Evolutionary conservation across 352 stramenopile species (phyloP).

Genomic region (Pythium periplocum): DNA sequence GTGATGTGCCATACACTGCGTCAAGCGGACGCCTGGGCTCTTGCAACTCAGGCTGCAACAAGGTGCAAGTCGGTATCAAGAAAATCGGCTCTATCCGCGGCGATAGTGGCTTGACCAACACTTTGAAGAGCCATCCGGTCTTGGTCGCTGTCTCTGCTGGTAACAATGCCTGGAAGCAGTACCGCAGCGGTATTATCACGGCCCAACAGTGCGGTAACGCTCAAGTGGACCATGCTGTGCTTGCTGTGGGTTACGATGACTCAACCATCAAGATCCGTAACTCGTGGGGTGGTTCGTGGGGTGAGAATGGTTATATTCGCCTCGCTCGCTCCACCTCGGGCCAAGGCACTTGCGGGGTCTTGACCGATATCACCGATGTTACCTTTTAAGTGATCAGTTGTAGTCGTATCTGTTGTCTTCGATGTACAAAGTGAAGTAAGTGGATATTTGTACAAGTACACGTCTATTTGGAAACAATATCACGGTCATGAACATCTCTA

Average conservation of each 20-base stretch:
- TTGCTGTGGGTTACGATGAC: slow-evolving; percentile 92
- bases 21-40: slow-evolving; percentile 2
- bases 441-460: no score
- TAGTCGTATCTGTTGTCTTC: no score
- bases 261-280: slow-evolving; percentile 93
- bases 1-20: slow-evolving; percentile 74
- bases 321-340: slow-evolving; percentile 35
- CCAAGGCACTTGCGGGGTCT: slow-evolving; percentile 8
- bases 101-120: slow-evolving; percentile 73
- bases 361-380: not conserved
- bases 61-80: slow-evolving; percentile 6
- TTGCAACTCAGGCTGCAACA: slow-evolving; percentile 10
- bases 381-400: not conserved
- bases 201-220: slow-evolving; percentile 50
- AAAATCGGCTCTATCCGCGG: slow-evolving; percentile 3
- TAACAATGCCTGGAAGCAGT: slow-evolving; percentile 96
- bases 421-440: no score
- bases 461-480: no score
- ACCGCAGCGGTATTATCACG: slow-evolving; percentile 88
- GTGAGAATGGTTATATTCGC: slow-evolving; percentile 88
- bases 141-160: slow-evolving; percentile 93
- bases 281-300: slow-evolving; percentile 92
- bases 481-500: no score
- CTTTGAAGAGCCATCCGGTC: slow-evolving; percentile 92
- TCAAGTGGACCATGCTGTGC: slow-evolving; percentile 94